These are phyloP conservation scores for Calonectria fujianensis DNA, from an alignment of 2,329 filamentous ascomycete species.

Conservation along the genomic window DNA sequence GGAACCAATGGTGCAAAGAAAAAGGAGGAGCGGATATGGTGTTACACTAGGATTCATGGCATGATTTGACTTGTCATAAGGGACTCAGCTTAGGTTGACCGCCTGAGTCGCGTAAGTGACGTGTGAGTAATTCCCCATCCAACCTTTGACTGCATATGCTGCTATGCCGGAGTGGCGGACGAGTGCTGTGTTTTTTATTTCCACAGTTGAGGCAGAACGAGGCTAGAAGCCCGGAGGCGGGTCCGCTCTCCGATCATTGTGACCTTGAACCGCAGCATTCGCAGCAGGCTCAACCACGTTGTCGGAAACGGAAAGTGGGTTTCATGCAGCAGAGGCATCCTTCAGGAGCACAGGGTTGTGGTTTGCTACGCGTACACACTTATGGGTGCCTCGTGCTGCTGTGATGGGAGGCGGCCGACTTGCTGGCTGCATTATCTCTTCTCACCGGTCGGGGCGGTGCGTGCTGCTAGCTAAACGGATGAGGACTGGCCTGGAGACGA, in stretches of 20 bases:
- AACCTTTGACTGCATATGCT: conserved; percentile 12
- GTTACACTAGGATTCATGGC: conserved; percentile 38
- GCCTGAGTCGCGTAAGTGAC: conserved; percentile 48
- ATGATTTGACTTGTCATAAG: conserved; percentile 41
- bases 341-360: background rate
- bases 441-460: conserved; percentile 22
- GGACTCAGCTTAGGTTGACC: conserved; percentile 35
- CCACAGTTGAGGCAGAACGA: background rate
- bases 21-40: conserved; percentile 34
- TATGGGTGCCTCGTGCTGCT: background rate
- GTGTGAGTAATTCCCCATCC: conserved; percentile 35
- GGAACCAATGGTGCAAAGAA: conserved; percentile 18
- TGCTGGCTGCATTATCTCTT: conserved; percentile 1
- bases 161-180: conserved; percentile 30
- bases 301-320: conserved; percentile 2
- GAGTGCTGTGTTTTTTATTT: background rate
- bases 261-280: conserved; percentile 22
- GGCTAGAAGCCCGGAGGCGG: conserved; percentile 18
- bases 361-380: background rate
- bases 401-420: conserved; percentile 4
- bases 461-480: conserved; percentile 1
- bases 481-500: conserved; percentile 1
- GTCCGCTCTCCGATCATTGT: conserved; percentile 14
- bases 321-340: background rate
- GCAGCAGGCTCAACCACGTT: background rate